Evolutionary conservation across 2,329 filamentous ascomycete species (phyloP).

Genomic region (Passalora sequoiae): DNA sequence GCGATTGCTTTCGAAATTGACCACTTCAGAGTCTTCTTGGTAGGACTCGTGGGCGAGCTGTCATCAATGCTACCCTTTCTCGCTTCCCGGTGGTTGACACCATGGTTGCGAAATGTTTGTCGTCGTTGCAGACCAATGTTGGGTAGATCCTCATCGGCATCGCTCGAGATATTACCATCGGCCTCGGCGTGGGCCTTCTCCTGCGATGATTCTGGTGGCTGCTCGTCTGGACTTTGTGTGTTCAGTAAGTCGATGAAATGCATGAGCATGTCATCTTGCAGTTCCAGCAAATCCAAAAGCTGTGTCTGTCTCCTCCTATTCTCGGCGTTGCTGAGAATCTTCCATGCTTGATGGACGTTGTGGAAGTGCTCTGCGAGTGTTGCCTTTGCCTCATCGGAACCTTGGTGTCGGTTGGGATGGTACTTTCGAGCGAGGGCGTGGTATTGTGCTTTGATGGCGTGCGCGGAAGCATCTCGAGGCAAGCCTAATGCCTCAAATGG

Average conservation of each 20-base stretch:
- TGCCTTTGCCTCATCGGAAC: slow-evolving; percentile 39
- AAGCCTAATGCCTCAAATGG: slow-evolving; percentile 78
- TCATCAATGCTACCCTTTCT: slow-evolving; percentile 8
- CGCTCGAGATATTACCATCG: slow-evolving; percentile 32
- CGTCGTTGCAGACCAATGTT: slow-evolving; percentile 23
- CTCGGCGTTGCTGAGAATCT: slow-evolving; percentile 26
- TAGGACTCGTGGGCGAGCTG: slow-evolving; percentile 17
- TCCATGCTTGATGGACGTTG: slow-evolving; percentile 30
- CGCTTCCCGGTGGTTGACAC: slow-evolving; percentile 14
- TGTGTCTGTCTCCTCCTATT: slow-evolving; percentile 28
- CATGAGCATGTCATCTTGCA: slow-evolving; percentile 26
- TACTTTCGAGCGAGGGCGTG: slow-evolving; percentile 81
- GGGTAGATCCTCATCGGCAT: slow-evolving; percentile 32
- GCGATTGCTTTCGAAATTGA: slow-evolving; percentile 8
- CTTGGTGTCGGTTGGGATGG: slow-evolving; percentile 56
- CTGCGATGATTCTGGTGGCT: slow-evolving; percentile 10
- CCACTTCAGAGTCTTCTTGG: slow-evolving; percentile 17
- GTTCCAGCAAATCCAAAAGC: slow-evolving; percentile 28
- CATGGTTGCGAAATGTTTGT: slow-evolving; percentile 18
- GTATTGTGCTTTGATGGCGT: slow-evolving; percentile 84
- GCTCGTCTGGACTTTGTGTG: slow-evolving; percentile 11
- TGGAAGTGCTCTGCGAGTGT: slow-evolving; percentile 29
- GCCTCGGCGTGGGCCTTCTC: slow-evolving; percentile 17
- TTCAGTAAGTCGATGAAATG: slow-evolving; percentile 25
- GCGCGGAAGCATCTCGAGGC: slow-evolving; percentile 63